Evolutionary conservation across 2,329 filamentous ascomycete species (phyloP), one percentile per base, ranked within the genome.

Genomic region (Microdochium nivale): DNA sequence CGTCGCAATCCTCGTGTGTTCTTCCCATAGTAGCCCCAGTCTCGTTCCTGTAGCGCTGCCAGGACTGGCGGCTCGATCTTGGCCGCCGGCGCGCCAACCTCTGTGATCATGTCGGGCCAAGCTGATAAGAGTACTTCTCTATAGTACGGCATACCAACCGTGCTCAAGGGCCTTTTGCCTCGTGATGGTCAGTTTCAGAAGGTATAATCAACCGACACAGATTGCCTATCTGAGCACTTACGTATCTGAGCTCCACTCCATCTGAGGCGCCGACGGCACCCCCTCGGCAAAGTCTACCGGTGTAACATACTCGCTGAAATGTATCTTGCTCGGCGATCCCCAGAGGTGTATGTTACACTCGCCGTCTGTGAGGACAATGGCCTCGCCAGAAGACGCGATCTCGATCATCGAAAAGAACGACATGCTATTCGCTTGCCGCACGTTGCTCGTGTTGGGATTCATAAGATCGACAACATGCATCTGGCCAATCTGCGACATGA

Each of bases 391-490:
- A 0, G 88, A 86, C 3, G 91, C 89, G 58, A 96, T 84, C 59
- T 96, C 90, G 56, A 96, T 83, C 56, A 88, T 86, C 53, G 82
- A 84, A 58, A 96, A 78, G 59, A 86, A 89, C 1, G 78, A 79
- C 25, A 84, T 78, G 3, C 91, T 81, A 60, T 91, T 90, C 32
- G 88, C 86, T 69, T 95, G 90, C 49, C 88, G 82, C 49, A 96
- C 82, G 59, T 87, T 91, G 63, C 89, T 90, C 21, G 88, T 86
- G 62, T 95, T 91, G 0, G 90, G 88, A 56, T 96, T 96, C 82
- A 95, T 90, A 4, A 99, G 79, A 67, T 99, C 94, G 49, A 97
- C 90, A 14, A 97, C 87, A 65, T 99, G 92, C 67, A 99, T 87
- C 67, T 96, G 90, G 1, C 95, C 94, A 44, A 83, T 87, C 62